Percentiles rank a stretch among this genome's conserved stretches.
These are phyloP conservation scores for Zelonia costaricensis DNA, from an alignment of 208 protist species.

Conservation along the genomic window DNA sequence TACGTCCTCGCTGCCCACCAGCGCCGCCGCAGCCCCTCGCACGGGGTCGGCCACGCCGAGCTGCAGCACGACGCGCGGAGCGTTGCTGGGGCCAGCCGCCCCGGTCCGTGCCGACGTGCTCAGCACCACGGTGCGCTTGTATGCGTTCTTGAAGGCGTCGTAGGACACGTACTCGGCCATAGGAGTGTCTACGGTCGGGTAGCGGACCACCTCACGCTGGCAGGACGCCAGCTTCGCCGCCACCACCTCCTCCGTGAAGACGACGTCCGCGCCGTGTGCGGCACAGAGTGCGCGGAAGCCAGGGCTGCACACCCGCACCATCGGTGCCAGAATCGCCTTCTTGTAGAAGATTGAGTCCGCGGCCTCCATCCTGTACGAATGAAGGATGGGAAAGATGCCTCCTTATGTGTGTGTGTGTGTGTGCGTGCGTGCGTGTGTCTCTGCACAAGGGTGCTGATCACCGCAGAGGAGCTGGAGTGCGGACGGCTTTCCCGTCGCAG, in stretches of 20 bases:
- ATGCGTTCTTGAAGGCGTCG: constrained; percentile 72
- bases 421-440: not conserved
- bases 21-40: constrained; percentile 82
- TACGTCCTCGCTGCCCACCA: constrained; percentile 89
- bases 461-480: too few relatives aligned
- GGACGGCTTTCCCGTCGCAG: too few relatives aligned
- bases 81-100: not conserved
- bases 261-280: constrained; percentile 94
- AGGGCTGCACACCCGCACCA: constrained; percentile 94
- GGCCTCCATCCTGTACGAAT: not conserved
- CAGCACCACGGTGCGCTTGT: constrained; percentile 71
- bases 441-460: too few relatives aligned
- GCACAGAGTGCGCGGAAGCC: constrained; percentile 93
- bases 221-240: constrained; percentile 89
- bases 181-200: constrained; percentile 32
- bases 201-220: constrained; percentile 57
- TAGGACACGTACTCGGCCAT: constrained; percentile 90
- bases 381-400: constrained; percentile 8
- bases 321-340: constrained; percentile 93
- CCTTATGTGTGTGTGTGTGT: not conserved
- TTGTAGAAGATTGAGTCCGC: constrained; percentile 40
- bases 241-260: constrained; percentile 98
- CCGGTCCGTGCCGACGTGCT: constrained; percentile 8
- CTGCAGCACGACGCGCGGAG: constrained; percentile 89
- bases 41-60: constrained; percentile 85